Base-by-base conservation (phyloP, 2,329 filamentous ascomycete species). In the Amylocarpus encephaloides region DNA sequence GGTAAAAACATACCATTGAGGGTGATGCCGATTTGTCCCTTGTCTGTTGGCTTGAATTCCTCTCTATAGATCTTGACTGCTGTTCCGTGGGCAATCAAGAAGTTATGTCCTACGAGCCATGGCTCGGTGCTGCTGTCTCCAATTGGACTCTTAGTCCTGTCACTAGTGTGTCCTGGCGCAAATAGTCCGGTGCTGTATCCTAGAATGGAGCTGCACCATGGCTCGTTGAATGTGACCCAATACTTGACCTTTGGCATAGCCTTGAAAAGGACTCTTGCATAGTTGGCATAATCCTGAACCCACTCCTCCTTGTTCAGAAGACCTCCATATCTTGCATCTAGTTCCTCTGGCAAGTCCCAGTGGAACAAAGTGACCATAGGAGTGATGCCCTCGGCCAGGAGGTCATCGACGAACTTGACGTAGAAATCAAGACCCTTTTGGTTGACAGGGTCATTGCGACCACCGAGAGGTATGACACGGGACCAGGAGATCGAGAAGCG, bases 181-280 rank as follows among this genome's bases (percentile, higher is more conserved):
- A 91, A 90, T 55, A 81, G 73, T 26, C 89, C 89, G 38, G 78
- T 80, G 64, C 78, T 86, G 70, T 92, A 93, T 33, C 88, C 88
- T 38, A 93, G 76, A 54, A 93, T 83, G 46, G 85, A 81, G 56
- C 82, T 87, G 70, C 88, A 94, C 82, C 86, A 93, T 3, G 89
- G 89, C 73, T 95, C 88, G 67, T 93, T 93, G 72, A 92, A 89
- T 22, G 88, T 93, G 67, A 91, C 88, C 89, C 89, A 95, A 70
- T 88, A 77, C 73, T 89, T 88, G 63, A 90, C 88, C 68, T 83
- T 85, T 48, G 82, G 78, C 43, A 94, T 75, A 1, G 82, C 79
- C 65, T 84, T 76, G 72, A 90, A 94, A 62, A 88, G 74, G 42
- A 88, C 74, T 54, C 84, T 82, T 9, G 88, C 85, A 65, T 91